Base-by-base conservation (phyloP, 306 rosid genomes). In the Luffa acutangula region DNA sequence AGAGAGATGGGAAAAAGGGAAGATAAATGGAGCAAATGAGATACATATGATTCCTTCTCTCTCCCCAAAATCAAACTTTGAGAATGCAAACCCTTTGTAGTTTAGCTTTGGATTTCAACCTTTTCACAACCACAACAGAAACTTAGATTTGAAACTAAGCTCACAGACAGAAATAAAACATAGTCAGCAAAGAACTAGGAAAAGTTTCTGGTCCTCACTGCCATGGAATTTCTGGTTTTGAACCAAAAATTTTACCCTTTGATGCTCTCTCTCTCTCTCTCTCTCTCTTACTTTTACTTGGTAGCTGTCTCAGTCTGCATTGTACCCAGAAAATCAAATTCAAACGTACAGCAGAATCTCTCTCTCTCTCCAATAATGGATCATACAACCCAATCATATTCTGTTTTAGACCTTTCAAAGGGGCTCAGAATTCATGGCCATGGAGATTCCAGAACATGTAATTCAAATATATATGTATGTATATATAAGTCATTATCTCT, bases 351-450 rank as follows among this genome's bases (percentile, higher is more conserved):
- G 6, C 57, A 73, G 77, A 73, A 48, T 73, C 77, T 73, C 59
- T 74, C 14, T 51, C 63, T 74, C 60, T 51, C 78, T 51, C 63
- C 63, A 75, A 75, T 75, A 34, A 75, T 75, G 15, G 20, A 49
- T 51, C 39, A 72, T 25, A 63, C 8, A 73, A 72, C 9, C 25
- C 59, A 73, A 71, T 70, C 76, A 43, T 42, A n/a, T 37, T 70
- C 53, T 6, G 11, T 45, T 4, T 71, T 71, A 21, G 20, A 25
- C 43, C 39, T 63, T 60, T 65, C 2, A 20, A 25, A 39, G 49
- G 48, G 73, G 9, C 49, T 37, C 48, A 39, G 25, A 39, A 25
- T 31, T 72, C 58, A 46, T 46, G 21, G 21, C 37, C 42, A 21
- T 71, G 20, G 10, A 45, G 41, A 51, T 21, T 70, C 56, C 76